Conservation (phyloP, 805 yeast genomes). For the Pichia pseudocactophila region DNA sequence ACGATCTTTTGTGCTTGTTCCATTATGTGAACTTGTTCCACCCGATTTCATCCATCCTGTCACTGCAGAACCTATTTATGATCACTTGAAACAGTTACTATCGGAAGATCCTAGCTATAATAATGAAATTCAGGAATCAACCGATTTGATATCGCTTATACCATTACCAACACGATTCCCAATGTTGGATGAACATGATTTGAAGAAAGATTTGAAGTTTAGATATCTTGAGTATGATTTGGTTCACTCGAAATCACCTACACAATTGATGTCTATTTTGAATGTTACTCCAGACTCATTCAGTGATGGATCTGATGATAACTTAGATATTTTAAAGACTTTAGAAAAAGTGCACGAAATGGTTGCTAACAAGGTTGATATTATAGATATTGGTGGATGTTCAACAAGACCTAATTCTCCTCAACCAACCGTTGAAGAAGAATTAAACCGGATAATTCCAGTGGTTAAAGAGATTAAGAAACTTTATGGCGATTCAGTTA, state of each 20-base stretch:
- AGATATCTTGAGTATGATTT: constrained; percentile 37
- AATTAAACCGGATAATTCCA: constrained; percentile 61
- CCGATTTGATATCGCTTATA: constrained; percentile 38
- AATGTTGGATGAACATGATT: constrained; percentile 2
- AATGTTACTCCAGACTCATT: constrained; percentile 93
- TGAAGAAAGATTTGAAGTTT: constrained; percentile 16
- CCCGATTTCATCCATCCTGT: constrained; percentile 71
- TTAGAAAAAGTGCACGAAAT: constrained; percentile 39
- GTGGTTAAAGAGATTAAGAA: constrained; percentile 52
- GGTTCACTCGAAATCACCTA: constrained; percentile 34
- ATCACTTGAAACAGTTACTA: constrained; percentile 46
- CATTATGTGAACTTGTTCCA: constrained; percentile 72
- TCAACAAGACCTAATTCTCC: constrained; percentile 82
- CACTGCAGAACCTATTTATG: constrained; percentile 70
- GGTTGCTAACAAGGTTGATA: constrained; percentile 54
- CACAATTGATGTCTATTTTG: constrained; percentile 77
- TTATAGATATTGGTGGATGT: constrained; percentile 90
- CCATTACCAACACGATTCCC: constrained; percentile 30
- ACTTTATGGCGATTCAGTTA: constrained; percentile 25
- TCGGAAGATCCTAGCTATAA: constrained; percentile 8
- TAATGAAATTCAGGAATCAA: constrained; percentile 40
- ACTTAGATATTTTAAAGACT: constrained; percentile 31
- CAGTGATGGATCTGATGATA: constrained; percentile 70
- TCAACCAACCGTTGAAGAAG: constrained; percentile 57
- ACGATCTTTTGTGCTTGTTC: constrained; percentile 82